These are phyloP conservation scores for Cudoniella acicularis DNA, from an alignment of 495 filamentous ascomycete genomes.

Conservation along the genomic window DNA sequence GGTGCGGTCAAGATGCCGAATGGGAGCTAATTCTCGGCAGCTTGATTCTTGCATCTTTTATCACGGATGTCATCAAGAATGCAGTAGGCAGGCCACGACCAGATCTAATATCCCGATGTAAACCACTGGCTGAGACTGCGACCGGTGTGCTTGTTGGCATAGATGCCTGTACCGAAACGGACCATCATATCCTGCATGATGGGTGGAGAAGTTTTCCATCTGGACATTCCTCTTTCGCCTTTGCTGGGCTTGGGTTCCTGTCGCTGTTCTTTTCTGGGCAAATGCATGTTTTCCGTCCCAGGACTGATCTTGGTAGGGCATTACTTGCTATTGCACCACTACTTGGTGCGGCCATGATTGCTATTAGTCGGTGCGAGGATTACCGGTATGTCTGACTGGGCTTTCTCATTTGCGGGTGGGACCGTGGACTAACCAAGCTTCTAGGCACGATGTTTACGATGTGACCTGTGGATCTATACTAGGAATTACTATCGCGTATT, in stretches of 20 bases:
- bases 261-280: constrained; percentile 77
- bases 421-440: neutral
- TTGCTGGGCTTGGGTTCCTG: constrained; percentile 80
- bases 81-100: constrained; percentile 85
- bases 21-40: constrained; percentile 6
- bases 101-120: constrained; percentile 85
- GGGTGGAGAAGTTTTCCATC: constrained; percentile 92
- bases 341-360: constrained; percentile 79
- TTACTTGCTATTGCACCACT: constrained; percentile 67
- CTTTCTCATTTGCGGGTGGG: no score
- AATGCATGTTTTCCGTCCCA: constrained; percentile 72
- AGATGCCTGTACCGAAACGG: constrained; percentile 74
- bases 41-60: constrained; percentile 70
- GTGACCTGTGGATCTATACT: constrained; percentile 74
- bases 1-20: neutral
- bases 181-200: constrained; percentile 78
- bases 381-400: no score
- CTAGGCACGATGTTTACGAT: constrained; percentile 86
- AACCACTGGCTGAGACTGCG: constrained; percentile 62
- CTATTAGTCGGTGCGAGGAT: constrained; percentile 86
- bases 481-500: constrained; percentile 71
- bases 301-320: constrained; percentile 62
- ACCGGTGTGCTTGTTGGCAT: constrained; percentile 64
- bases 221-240: constrained; percentile 84
- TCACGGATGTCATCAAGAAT: constrained; percentile 93